A percentile compares a stretch with the other conserved stretches of the same genome.
Conservation (phyloP, 305 asterid genomes). For the Solanum aculeatissimum region DNA sequence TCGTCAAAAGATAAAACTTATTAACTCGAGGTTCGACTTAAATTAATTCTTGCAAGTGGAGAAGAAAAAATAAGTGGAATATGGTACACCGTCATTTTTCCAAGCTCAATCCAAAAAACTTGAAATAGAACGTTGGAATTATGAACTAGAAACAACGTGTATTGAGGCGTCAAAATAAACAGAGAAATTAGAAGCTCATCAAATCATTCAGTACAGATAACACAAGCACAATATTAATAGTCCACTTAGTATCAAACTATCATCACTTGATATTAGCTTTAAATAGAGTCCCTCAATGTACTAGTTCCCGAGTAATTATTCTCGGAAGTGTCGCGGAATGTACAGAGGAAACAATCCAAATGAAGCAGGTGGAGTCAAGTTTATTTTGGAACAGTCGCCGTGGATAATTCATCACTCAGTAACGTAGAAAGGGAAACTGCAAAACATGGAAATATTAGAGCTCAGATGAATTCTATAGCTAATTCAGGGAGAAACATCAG, state of each 20-base stretch:
- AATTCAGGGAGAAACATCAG: not conserved
- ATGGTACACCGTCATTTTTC: too few relatives aligned
- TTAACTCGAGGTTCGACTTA: too few relatives aligned
- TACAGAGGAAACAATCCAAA: not conserved
- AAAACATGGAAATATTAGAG: not conserved
- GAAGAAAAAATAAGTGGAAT: too few relatives aligned
- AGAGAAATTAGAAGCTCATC: not conserved
- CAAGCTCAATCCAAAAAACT: not conserved
- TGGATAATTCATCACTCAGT: not conserved
- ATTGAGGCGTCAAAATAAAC: not conserved
- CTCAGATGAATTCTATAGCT: not conserved
- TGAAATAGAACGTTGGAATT: not conserved
- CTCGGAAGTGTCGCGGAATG: not conserved
- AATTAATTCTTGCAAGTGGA: too few relatives aligned
- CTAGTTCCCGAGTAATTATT: not conserved
- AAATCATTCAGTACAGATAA: not conserved
- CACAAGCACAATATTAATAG: not conserved
- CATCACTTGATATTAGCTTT: not conserved
- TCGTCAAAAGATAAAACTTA: too few relatives aligned
- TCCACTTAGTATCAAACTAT: not conserved
- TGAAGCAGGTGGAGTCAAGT: not conserved
- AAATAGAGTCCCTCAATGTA: not conserved
- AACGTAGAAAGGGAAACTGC: not conserved
- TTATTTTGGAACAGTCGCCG: not conserved
- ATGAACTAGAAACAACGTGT: not conserved